Percentiles rank a stretch among this genome's conserved stretches.
These are phyloP conservation scores for Mycotypha africana DNA, from an alignment of 371 early-diverging fungal genomes.

Conservation along the genomic window DNA sequence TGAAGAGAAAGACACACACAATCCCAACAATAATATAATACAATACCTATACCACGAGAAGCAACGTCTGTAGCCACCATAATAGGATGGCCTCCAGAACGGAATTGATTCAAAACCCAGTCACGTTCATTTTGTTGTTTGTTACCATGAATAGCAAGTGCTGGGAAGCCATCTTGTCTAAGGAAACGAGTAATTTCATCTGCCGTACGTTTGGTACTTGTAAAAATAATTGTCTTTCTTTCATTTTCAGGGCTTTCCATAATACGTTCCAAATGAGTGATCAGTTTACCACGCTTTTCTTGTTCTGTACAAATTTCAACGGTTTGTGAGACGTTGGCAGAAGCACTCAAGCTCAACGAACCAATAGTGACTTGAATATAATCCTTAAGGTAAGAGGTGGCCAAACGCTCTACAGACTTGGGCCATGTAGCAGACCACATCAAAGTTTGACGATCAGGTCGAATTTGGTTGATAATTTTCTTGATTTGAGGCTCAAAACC, in stretches of 20 bases:
- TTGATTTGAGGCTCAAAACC: constrained; percentile 99
- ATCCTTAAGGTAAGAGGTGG: constrained; percentile 91
- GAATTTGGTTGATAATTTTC: constrained; percentile 97
- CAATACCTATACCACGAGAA: constrained; percentile 98
- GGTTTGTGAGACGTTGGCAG: constrained; percentile 92
- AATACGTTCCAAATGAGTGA: constrained; percentile 70
- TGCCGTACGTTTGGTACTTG: constrained; percentile 96
- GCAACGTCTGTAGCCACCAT: constrained; percentile 99
- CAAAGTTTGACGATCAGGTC: constrained; percentile 98
- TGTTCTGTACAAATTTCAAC: constrained; percentile 85
- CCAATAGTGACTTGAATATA: constrained; percentile 99
- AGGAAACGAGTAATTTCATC: constrained; percentile 93
- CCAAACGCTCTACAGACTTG: constrained; percentile 93
- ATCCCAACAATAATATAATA: too few species aligned
- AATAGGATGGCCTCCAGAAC: constrained; percentile 81
- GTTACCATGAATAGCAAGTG: constrained; percentile 99
- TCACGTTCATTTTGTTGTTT: constrained; percentile 98
- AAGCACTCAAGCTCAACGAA: constrained; percentile 90
- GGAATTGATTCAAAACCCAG: constrained; percentile 93
- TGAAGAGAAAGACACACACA: too few species aligned
- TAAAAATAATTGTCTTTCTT: constrained; percentile 93
- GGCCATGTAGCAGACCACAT: constrained; percentile 99
- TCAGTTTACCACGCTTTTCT: constrained; percentile 83
- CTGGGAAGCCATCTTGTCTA: constrained; percentile 93
- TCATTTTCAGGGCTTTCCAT: constrained; percentile 69